A percentile compares a stretch with the other conserved stretches of the same genome.
These are phyloP conservation scores for Penicillium atrosanguineum DNA, from an alignment of 495 filamentous ascomycete genomes.

Conservation along the genomic window DNA sequence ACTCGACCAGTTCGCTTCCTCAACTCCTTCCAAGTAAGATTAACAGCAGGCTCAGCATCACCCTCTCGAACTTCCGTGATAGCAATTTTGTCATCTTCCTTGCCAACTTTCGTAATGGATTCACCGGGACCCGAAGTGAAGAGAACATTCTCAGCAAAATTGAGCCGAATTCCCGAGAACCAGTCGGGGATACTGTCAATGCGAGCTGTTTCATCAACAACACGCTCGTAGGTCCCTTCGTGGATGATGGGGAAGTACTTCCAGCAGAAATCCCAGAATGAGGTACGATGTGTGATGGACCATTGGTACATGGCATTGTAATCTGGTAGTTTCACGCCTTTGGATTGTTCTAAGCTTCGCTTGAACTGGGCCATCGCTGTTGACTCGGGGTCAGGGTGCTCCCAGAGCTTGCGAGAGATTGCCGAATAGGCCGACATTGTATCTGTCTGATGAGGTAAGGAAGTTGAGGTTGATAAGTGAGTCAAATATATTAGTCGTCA, in stretches of 20 bases:
- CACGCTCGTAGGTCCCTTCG: constrained; percentile 8
- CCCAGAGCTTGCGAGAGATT: constrained; percentile 8
- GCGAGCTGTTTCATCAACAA: constrained; percentile 13
- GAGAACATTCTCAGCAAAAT: constrained; percentile 82
- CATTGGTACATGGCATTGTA: constrained; percentile 7
- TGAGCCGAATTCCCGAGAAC: constrained; percentile 60
- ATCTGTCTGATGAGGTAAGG: not conserved
- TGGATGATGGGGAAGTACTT: constrained; percentile 17
- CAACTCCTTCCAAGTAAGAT: constrained; percentile 63
- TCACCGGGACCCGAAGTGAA: constrained; percentile 17
- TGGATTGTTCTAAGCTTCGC: constrained; percentile 1
- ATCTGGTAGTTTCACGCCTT: constrained; percentile 1
- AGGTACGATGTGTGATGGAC: constrained; percentile 9
- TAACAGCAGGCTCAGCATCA: constrained; percentile 45
- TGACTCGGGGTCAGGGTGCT: constrained; percentile 4
- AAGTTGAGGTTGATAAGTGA: not conserved
- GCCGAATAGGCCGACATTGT: constrained; percentile 6
- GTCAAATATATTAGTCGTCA: not conserved
- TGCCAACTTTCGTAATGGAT: constrained; percentile 33
- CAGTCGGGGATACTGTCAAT: constrained; percentile 18
- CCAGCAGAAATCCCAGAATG: constrained; percentile 20
- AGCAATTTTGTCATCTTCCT: constrained; percentile 68
- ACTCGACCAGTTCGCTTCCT: constrained; percentile 52
- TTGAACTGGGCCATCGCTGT: constrained; percentile 5
- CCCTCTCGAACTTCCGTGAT: constrained; percentile 71